A percentile compares a stretch with the other conserved stretches of the same genome.
These are phyloP conservation scores for Babjeviella inositovora DNA, from an alignment of 805 yeast genomes.

Conservation along the genomic window DNA sequence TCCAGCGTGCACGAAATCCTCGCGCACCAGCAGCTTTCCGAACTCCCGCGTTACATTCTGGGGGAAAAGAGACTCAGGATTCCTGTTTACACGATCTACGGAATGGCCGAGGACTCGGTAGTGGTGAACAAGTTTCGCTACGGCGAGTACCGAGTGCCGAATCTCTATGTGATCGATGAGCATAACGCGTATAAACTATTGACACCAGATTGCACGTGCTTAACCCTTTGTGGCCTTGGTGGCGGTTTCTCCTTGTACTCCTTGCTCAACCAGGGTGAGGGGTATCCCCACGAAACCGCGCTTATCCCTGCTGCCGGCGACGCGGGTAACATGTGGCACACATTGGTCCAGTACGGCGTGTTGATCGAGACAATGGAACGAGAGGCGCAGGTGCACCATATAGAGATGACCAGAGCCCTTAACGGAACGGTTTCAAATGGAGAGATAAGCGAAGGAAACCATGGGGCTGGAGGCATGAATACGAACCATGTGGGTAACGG, in stretches of 20 bases:
- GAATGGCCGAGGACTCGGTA: conserved; percentile 59
- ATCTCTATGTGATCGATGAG: conserved; percentile 50
- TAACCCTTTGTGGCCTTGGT: conserved; percentile 56
- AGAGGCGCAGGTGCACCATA: too few relatives aligned
- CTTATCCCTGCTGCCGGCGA: conserved; percentile 39
- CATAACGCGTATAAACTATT: conserved; percentile 22
- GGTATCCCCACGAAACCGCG: conserved; percentile 5
- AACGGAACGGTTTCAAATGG: too few relatives aligned
- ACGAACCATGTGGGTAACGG: conserved; percentile 4
- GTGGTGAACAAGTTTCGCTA: conserved; percentile 47
- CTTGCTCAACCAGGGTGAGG: conserved; percentile 44
- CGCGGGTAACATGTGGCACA: conserved; percentile 63
- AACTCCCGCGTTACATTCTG: conserved; percentile 27
- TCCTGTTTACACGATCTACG: conserved; percentile 69
- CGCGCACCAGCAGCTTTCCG: conserved; percentile 24
- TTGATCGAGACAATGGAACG: conserved; percentile 30
- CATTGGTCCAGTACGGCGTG: conserved; percentile 56
- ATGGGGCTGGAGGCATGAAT: too few relatives aligned
- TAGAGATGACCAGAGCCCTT: too few relatives aligned
- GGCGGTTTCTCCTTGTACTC: conserved; percentile 55
- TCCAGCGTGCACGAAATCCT: conserved; percentile 16
- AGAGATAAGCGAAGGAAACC: too few relatives aligned
- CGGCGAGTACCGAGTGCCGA: conserved; percentile 35
- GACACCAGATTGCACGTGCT: conserved; percentile 20
- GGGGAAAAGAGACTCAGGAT: conserved; percentile 24